Conservation (phyloP, 371 early-diverging fungal genomes). For the Umbelopsis sp. region DNA sequence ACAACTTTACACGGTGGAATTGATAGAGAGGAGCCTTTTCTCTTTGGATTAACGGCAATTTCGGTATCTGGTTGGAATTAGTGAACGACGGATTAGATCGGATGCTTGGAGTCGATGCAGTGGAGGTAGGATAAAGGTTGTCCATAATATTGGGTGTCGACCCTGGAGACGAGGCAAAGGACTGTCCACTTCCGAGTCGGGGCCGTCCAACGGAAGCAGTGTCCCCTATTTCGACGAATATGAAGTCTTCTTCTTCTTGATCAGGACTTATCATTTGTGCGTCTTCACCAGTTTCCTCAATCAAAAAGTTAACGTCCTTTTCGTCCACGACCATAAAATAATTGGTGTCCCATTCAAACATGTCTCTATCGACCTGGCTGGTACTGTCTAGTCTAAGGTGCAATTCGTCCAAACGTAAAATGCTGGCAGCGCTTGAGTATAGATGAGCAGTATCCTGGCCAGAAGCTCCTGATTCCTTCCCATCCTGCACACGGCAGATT, state of each 20-base stretch:
- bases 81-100: slow-evolving; percentile 6
- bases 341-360: slow-evolving; percentile 67
- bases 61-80: slow-evolving; percentile 23
- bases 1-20: slow-evolving; percentile 62
- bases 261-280: slow-evolving; percentile 9
- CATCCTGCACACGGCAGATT: slow-evolving; percentile 48
- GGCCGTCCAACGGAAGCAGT: background rate
- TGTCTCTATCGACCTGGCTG: slow-evolving; percentile 41
- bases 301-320: slow-evolving; percentile 66
- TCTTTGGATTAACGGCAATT: slow-evolving; percentile 58
- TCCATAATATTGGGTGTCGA: slow-evolving; percentile 40
- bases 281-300: slow-evolving; percentile 25
- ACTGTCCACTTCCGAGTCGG: slow-evolving; percentile 8
- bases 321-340: slow-evolving; percentile 67
- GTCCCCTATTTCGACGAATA: slow-evolving; percentile 33
- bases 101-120: slow-evolving; percentile 22
- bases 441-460: slow-evolving; percentile 50
- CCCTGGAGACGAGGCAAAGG: slow-evolving; percentile 27
- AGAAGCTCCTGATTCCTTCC: slow-evolving; percentile 48
- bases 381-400: slow-evolving; percentile 51
- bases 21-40: slow-evolving; percentile 78
- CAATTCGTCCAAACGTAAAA: slow-evolving; percentile 59
- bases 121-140: slow-evolving; percentile 33
- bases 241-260: slow-evolving; percentile 33
- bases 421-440: slow-evolving; percentile 55